phyloP scores from a whole-genome alignment of 225 moss, liverwort and hornwort species.

The Pseudoscleropodium purum region DNA sequence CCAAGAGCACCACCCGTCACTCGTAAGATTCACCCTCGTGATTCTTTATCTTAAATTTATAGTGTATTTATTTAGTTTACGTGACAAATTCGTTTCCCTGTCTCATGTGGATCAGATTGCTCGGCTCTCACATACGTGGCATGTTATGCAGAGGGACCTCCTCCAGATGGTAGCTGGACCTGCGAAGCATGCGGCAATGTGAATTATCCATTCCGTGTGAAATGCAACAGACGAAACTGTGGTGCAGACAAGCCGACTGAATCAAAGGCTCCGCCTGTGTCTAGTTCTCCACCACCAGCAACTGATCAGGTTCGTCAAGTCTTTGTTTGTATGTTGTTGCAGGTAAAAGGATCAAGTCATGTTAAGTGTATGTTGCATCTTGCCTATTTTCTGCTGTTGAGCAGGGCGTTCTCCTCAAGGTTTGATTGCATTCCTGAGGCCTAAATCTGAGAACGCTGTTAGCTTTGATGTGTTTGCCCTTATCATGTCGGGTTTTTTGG shows the following conservation, averaged over 20 bases:
- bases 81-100: neutral
- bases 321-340: slow-evolving; percentile 16
- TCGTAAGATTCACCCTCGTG: slow-evolving; percentile 44
- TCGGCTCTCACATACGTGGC: neutral
- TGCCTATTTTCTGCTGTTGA: neutral
- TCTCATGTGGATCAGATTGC: neutral
- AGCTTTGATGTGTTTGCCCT: neutral
- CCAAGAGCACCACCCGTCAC: slow-evolving; percentile 63
- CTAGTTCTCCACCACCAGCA: slow-evolving; percentile 71
- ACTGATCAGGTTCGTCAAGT: slow-evolving; percentile 91
- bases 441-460: neutral
- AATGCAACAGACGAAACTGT: slow-evolving; percentile 98
- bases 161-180: slow-evolving; percentile 99
- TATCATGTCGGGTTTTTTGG: neutral
- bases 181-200: slow-evolving; percentile 98
- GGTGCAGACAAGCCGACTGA: slow-evolving; percentile 99
- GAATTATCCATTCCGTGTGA: slow-evolving; percentile 98
- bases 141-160: slow-evolving; percentile 78
- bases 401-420: slow-evolving; percentile 1
- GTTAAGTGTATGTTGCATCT: slow-evolving; percentile 4
- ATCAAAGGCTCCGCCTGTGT: slow-evolving; percentile 61
- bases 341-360: slow-evolving; percentile 20
- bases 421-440: neutral
- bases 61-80: neutral
- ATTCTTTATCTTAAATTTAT: neutral